phyloP scores from a whole-genome alignment of 305 asterid species.

The Vinca major region DNA sequence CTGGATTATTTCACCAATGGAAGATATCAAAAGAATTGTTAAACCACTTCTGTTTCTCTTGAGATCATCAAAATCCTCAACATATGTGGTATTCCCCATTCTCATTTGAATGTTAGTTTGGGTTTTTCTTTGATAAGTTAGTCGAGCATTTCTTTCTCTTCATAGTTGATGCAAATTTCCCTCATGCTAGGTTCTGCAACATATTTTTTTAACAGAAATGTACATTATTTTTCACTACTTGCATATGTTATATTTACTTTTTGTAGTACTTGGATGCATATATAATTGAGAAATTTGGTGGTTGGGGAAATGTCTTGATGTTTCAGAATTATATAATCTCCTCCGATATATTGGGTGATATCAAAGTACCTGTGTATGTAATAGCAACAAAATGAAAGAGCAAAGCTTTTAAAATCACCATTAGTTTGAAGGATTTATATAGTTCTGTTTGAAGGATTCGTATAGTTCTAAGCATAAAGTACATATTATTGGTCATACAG shows the following conservation, averaged over 20 bases:
- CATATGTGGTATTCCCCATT: conserved; percentile 64
- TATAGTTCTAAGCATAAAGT: background rate
- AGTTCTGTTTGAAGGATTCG: background rate
- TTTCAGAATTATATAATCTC: background rate
- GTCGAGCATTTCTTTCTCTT: background rate
- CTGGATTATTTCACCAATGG: conserved; percentile 96
- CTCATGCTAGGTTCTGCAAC: background rate
- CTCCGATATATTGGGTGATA: background rate
- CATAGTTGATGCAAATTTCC: background rate
- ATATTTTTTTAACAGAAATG: background rate
- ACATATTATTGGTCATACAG: background rate
- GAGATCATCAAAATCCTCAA: conserved; percentile 83
- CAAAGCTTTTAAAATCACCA: background rate
- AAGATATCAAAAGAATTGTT: conserved; percentile 60
- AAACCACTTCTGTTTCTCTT: conserved; percentile 86
- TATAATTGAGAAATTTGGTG: background rate
- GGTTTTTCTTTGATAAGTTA: background rate
- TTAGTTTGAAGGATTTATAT: background rate
- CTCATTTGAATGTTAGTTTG: conserved; percentile 7
- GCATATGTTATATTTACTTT: background rate
- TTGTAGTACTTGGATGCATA: background rate
- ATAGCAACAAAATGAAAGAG: background rate
- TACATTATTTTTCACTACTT: too few relatives aligned
- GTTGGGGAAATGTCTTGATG: background rate
- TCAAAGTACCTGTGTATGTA: background rate